These are phyloP conservation scores for Pseudozyma pruni DNA, from an alignment of 1,284 basidiomycete species.

Conservation along the genomic window DNA sequence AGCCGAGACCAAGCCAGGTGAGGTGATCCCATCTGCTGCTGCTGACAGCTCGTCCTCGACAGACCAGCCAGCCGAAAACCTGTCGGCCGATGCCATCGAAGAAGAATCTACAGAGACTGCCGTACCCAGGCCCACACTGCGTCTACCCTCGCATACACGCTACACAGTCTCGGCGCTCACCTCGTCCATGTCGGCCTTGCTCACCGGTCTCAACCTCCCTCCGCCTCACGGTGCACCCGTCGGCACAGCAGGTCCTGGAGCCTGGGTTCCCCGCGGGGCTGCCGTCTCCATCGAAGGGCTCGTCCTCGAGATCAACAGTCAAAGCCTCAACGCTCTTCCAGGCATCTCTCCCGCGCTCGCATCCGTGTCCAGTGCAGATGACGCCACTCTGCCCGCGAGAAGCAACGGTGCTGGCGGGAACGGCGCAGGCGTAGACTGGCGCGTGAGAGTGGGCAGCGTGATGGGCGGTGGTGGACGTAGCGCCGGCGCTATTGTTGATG, in stretches of 20 bases:
- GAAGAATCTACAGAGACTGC: conserved; percentile 14
- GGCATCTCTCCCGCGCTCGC: conserved; percentile 37
- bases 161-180: conserved; percentile 42
- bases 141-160: conserved; percentile 41
- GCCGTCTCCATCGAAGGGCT: conserved; percentile 55
- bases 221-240: conserved; percentile 55
- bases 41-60: not conserved
- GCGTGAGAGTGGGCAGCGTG: conserved; percentile 47
- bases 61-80: not conserved
- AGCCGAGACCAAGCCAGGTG: too few relatives aligned
- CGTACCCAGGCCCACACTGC: conserved; percentile 23
- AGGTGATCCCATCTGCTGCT: not conserved
- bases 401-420: conserved; percentile 1
- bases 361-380: conserved; percentile 12
- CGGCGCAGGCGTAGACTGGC: conserved; percentile 32
- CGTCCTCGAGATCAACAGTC: conserved; percentile 47
- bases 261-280: conserved; percentile 57
- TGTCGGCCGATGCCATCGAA: not conserved
- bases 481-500: conserved; percentile 49
- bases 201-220: conserved; percentile 46
- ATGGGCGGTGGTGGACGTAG: conserved; percentile 47
- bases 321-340: conserved; percentile 24
- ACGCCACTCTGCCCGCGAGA: not conserved
- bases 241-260: conserved; percentile 57
- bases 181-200: conserved; percentile 43